Evolutionary conservation across 345 rosid genomes (phyloP).

Genomic region (Balakata baccata): DNA sequence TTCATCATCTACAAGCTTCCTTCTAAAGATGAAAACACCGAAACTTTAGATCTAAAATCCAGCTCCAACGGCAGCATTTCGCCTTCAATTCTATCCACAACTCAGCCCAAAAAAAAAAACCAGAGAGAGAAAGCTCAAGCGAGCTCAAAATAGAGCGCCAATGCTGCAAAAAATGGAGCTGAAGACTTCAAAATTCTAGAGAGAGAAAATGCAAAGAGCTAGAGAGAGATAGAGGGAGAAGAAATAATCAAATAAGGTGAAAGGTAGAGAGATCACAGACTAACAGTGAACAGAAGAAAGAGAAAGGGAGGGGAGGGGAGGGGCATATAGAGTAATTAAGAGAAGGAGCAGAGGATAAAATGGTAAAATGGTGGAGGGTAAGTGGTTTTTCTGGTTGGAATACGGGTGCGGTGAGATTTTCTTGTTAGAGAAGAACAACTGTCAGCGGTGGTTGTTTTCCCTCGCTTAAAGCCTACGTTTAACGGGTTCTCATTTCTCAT

Average conservation of each 20-base stretch:
- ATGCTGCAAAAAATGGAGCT: not conserved
- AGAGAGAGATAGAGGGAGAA: not conserved
- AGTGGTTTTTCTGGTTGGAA: not conserved
- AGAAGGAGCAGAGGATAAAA: not conserved
- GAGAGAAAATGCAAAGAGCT: not conserved
- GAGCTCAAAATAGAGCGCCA: not conserved
- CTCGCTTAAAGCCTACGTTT: slow-evolving; percentile 39
- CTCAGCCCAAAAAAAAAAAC: not conserved
- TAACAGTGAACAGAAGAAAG: not conserved
- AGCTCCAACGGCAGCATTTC: not conserved
- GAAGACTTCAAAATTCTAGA: not conserved
- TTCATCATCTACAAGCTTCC: not conserved
- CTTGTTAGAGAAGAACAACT: slow-evolving; percentile 15
- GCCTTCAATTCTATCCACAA: not conserved
- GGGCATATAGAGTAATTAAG: slow-evolving; percentile 21
- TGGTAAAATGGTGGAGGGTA: not conserved
- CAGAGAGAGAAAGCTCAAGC: not conserved
- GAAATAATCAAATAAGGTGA: not conserved
- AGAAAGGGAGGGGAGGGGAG: not conserved
- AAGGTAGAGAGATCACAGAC: slow-evolving; percentile 5
- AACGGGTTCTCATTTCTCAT: not conserved
- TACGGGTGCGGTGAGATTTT: not conserved
- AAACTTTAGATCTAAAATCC: slow-evolving; percentile 17
- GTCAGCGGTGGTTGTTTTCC: slow-evolving; percentile 15
- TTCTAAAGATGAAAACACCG: not conserved